Conservation (phyloP, 495 filamentous ascomycete species). For the Trichoderma parareesei region DNA sequence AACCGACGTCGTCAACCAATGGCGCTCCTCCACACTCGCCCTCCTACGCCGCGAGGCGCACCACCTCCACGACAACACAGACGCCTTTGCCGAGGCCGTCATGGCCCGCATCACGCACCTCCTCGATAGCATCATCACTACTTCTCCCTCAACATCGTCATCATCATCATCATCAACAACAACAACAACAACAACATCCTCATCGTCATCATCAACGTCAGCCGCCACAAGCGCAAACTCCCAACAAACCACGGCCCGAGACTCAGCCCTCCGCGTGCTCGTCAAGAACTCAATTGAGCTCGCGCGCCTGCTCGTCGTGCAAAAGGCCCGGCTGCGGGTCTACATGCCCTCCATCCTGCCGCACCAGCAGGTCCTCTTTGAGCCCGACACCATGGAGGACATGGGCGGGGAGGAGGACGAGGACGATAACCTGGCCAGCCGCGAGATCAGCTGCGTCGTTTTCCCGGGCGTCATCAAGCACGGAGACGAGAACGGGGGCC, state of each 20-base stretch:
- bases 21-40: constrained; percentile 44
- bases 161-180: not conserved
- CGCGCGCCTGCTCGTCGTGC: constrained; percentile 40
- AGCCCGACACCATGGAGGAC: constrained; percentile 46
- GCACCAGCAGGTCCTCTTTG: constrained; percentile 41
- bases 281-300: constrained; percentile 41
- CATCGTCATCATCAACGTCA: not conserved
- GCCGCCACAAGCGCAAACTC: constrained; percentile 19
- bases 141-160: constrained; percentile 21
- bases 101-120: constrained; percentile 31
- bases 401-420: constrained; percentile 47
- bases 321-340: constrained; percentile 44
- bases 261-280: constrained; percentile 37
- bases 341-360: constrained; percentile 41
- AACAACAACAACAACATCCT: not conserved
- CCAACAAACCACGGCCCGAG: constrained; percentile 26
- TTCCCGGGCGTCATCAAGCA: constrained; percentile 48
- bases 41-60: constrained; percentile 40
- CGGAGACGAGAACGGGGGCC: constrained; percentile 47
- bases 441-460: constrained; percentile 41
- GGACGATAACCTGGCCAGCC: constrained; percentile 24
- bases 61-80: constrained; percentile 35
- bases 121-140: constrained; percentile 30
- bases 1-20: constrained; percentile 43
- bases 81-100: constrained; percentile 26